Conservation (phyloP, 148 eudicot genomes). For the Heliosperma pusillum region DNA sequence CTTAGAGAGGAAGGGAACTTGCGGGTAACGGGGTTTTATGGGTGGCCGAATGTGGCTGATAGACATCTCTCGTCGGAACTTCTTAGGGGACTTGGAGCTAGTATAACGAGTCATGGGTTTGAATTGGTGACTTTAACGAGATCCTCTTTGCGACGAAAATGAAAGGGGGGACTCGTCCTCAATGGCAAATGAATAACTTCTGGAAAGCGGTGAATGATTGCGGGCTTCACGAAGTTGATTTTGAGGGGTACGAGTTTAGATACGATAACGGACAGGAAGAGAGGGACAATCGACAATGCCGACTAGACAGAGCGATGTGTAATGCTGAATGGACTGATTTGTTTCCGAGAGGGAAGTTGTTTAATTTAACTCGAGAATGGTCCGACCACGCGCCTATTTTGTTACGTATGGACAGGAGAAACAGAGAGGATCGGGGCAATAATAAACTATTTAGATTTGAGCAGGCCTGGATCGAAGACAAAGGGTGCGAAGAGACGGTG, state of each 20-base stretch:
- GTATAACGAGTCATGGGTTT: no score
- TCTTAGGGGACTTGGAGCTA: no score
- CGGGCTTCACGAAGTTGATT: no score
- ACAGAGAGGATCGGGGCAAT: no score
- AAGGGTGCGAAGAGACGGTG: background rate
- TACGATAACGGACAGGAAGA: constrained; percentile 10
- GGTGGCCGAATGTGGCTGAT: no score
- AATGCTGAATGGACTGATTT: background rate
- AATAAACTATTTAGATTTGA: background rate
- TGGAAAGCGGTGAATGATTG: background rate
- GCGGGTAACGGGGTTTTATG: no score
- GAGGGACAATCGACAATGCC: background rate
- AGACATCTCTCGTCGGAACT: no score
- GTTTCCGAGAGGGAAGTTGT: background rate
- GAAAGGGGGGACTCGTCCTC: no score
- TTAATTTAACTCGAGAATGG: background rate
- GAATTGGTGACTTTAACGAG: no score
- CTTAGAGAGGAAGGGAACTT: no score
- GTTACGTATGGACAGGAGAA: background rate
- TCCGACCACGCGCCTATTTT: background rate
- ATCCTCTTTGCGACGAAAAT: no score
- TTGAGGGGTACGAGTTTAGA: background rate
- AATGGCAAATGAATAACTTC: no score
- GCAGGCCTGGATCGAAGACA: background rate
- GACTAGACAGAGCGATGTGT: background rate